phyloP scores from a whole-genome alignment of 2,329 filamentous ascomycete genomes.

The Colletotrichum truncatum region DNA sequence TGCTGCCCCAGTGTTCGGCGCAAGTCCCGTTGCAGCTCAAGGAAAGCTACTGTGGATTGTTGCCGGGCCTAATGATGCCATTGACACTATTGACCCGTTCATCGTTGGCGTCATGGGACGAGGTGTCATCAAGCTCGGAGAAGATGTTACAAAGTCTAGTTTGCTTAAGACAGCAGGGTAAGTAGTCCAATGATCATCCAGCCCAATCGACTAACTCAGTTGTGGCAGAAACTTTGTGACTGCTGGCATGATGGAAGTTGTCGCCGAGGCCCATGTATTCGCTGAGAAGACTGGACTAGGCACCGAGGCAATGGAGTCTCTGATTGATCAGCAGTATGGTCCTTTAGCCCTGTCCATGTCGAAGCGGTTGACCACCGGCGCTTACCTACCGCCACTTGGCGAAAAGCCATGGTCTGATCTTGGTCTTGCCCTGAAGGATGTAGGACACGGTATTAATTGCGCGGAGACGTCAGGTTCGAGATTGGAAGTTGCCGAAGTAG shows the following conservation, averaged over 20 bases:
- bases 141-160: constrained; percentile 51
- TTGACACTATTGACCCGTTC: constrained; percentile 46
- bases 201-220: not conserved
- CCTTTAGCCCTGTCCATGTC: constrained; percentile 48
- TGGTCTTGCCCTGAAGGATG: constrained; percentile 61
- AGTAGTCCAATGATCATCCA: constrained; percentile 8
- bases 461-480: constrained; percentile 48
- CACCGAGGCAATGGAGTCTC: constrained; percentile 48
- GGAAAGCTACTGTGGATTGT: constrained; percentile 56
- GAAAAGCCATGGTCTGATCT: constrained; percentile 56
- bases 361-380: constrained; percentile 46
- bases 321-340: constrained; percentile 52
- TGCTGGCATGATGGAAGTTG: constrained; percentile 56
- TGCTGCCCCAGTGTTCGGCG: constrained; percentile 59
- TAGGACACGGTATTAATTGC: constrained; percentile 55
- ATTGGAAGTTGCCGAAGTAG: constrained; percentile 52
- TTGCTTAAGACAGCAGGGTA: constrained; percentile 59
- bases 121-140: constrained; percentile 51
- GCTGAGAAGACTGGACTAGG: constrained; percentile 55
- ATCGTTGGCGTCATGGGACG: constrained; percentile 52
- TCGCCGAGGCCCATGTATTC: constrained; percentile 59
- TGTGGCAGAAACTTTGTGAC: constrained; percentile 56
- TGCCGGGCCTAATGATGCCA: constrained; percentile 48
- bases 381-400: constrained; percentile 44
- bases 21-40: constrained; percentile 55